phyloP scores from a whole-genome alignment of 306 rosid genomes.

The Dalbergia cultrata region DNA sequence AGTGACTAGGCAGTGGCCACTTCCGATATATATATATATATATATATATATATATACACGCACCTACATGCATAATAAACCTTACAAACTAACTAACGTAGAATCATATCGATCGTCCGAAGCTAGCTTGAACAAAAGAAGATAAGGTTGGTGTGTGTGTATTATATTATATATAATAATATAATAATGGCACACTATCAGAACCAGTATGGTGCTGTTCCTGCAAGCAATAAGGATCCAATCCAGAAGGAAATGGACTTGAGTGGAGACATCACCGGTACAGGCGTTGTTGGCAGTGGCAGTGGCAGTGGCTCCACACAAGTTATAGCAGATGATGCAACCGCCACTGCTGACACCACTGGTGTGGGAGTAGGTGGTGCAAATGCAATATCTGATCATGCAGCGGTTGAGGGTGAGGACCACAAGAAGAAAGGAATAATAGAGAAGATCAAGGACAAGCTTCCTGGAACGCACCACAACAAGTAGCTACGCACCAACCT shows the following conservation, averaged over 20 bases:
- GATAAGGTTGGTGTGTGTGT: no score
- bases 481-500: neutral
- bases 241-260: conserved; percentile 43
- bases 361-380: neutral
- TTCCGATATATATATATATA: neutral
- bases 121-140: no score
- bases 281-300: neutral
- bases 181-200: conserved; percentile 46
- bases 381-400: neutral
- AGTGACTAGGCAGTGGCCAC: conserved; percentile 37
- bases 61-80: neutral
- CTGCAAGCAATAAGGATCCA: conserved; percentile 38
- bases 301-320: neutral
- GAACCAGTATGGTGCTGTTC: conserved; percentile 58
- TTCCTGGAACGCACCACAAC: conserved; percentile 44
- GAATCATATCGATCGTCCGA: neutral
- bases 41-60: neutral
- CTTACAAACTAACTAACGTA: neutral
- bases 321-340: neutral
- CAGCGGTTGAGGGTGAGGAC: neutral
- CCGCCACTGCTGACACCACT: neutral
- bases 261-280: conserved; percentile 31
- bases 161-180: neutral
- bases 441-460: conserved; percentile 54
- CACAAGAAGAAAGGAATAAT: conserved; percentile 51